Conservation (phyloP, 257 asterid genomes). For the Gentiana dahurica region DNA sequence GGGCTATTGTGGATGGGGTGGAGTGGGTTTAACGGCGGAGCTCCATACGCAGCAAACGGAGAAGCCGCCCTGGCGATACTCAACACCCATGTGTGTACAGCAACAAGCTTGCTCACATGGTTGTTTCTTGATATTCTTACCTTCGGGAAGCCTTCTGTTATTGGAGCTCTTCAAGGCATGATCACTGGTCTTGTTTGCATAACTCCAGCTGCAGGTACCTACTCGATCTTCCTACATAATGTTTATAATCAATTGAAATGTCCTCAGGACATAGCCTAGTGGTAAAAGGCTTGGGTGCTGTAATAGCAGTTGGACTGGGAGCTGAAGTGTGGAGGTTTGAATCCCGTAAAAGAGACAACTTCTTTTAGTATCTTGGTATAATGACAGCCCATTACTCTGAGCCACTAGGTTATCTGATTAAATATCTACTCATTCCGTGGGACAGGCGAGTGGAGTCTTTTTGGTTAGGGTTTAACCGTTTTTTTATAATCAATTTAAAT, state of each 20-base stretch:
- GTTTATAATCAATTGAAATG: too few species aligned
- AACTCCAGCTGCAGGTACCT: conserved; percentile 45
- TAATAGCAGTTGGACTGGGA: too few species aligned
- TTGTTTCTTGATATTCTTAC: conserved; percentile 25
- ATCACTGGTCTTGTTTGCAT: conserved; percentile 54
- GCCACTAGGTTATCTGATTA: background rate
- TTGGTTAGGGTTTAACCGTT: background rate
- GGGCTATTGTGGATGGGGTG: conserved; percentile 61
- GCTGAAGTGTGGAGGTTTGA: too few species aligned
- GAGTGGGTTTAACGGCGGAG: conserved; percentile 67
- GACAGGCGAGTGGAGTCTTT: background rate
- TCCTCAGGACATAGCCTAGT: too few species aligned
- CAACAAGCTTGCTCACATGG: conserved; percentile 49
- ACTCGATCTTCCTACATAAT: too few species aligned
- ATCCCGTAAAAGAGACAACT: too few species aligned
- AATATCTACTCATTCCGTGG: background rate
- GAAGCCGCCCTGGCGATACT: conserved; percentile 37
- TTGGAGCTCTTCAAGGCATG: conserved; percentile 42
- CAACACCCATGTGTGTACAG: conserved; percentile 53
- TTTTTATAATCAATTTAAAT: background rate
- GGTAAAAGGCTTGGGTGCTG: too few species aligned
- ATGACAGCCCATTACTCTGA: background rate
- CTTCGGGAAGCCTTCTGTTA: conserved; percentile 39
- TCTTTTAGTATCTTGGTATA: too few species aligned
- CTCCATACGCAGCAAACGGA: conserved; percentile 33